Evolutionary conservation across 805 yeast genomes (phyloP).

Genomic region (Peterozyma xylosa): DNA sequence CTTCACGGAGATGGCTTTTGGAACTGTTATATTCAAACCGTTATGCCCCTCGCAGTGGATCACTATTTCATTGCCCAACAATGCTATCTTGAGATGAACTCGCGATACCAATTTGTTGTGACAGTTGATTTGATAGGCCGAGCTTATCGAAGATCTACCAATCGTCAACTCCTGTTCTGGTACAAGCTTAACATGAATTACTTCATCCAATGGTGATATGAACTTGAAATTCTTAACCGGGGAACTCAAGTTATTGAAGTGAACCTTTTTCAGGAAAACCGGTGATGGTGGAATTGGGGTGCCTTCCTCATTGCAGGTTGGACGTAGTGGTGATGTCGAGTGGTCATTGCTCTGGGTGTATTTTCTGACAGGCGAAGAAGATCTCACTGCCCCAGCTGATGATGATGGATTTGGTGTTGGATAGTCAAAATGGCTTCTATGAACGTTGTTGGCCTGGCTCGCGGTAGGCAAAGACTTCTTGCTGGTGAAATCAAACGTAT

Average conservation of each 20-base stretch:
- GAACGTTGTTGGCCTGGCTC: not conserved
- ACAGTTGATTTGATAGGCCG: slow-evolving; percentile 41
- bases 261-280: not conserved
- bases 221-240: slow-evolving; percentile 8
- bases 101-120: slow-evolving; percentile 58
- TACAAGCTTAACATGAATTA: slow-evolving; percentile 30
- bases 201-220: slow-evolving; percentile 27
- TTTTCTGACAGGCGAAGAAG: not conserved
- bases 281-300: not conserved
- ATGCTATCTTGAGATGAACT: slow-evolving; percentile 49
- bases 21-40: slow-evolving; percentile 65
- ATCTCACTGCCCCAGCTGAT: slow-evolving; percentile 3
- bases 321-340: slow-evolving; percentile 4
- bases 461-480: not conserved
- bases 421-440: not conserved
- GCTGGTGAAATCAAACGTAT: not conserved
- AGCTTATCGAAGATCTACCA: slow-evolving; percentile 64
- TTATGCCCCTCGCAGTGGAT: slow-evolving; percentile 77
- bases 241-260: not conserved
- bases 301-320: not conserved
- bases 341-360: not conserved
- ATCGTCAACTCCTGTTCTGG: slow-evolving; percentile 32
- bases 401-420: slow-evolving; percentile 11
- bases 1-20: slow-evolving; percentile 32
- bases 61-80: slow-evolving; percentile 31